phyloP scores from a whole-genome alignment of 2,329 filamentous ascomycete species.

The Elsinoe necatrix region DNA sequence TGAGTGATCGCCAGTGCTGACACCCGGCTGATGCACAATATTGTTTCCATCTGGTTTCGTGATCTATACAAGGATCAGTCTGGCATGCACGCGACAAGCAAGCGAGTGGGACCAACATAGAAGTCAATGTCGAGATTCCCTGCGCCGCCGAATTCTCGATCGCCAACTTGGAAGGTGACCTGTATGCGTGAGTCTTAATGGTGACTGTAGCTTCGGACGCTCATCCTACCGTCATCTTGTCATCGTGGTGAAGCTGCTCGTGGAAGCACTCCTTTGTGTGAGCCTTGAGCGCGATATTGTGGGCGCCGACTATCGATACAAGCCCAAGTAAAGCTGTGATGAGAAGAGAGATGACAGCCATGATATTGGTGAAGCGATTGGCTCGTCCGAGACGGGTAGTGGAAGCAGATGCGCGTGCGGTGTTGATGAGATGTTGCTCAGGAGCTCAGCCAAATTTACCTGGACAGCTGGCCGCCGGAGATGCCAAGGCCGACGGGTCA shows the following conservation, averaged over 20 bases:
- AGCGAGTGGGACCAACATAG: conserved; percentile 58
- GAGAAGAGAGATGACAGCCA: conserved; percentile 30
- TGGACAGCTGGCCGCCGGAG: conserved; percentile 14
- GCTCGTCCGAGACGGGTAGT: not conserved
- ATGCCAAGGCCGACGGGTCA: conserved; percentile 4
- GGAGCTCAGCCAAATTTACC: conserved; percentile 13
- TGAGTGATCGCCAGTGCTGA: conserved; percentile 86
- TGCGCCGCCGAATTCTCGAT: conserved; percentile 87
- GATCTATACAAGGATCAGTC: conserved; percentile 46
- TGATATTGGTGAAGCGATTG: conserved; percentile 19
- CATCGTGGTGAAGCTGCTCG: conserved; percentile 82
- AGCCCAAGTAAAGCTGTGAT: conserved; percentile 45
- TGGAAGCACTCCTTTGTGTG: conserved; percentile 97
- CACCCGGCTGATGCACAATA: conserved; percentile 68
- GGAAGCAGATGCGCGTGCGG: not conserved
- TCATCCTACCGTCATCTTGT: conserved; percentile 67
- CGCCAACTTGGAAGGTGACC: conserved; percentile 91
- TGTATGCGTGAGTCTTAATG: not conserved
- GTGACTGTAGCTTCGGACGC: conserved; percentile 27
- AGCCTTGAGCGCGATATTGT: conserved; percentile 92
- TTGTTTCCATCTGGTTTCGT: conserved; percentile 67
- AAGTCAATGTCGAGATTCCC: conserved; percentile 97
- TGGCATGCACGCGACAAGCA: not conserved
- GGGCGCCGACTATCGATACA: conserved; percentile 60
- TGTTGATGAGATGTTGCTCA: not conserved